Conservation (phyloP, 179 eudicot species). For the Actinidia chinensis region DNA sequence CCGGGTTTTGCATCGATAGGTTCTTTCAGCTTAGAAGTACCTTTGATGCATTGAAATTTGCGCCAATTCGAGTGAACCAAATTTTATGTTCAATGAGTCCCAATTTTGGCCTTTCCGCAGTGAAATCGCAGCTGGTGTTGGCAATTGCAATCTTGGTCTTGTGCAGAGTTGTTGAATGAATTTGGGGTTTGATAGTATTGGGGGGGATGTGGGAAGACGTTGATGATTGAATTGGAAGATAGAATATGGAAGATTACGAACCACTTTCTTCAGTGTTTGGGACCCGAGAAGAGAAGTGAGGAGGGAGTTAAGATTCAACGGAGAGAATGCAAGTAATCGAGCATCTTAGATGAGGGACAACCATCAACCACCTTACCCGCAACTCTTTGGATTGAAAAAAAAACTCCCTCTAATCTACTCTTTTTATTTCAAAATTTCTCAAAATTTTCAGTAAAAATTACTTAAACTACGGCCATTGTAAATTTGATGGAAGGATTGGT, state of each 20-base stretch:
- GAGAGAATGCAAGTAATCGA: too few species aligned
- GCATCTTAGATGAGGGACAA: background rate
- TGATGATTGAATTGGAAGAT: constrained; percentile 4
- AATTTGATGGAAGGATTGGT: too few species aligned
- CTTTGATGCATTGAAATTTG: constrained; percentile 34
- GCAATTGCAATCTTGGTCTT: constrained; percentile 23
- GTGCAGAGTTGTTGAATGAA: constrained; percentile 1
- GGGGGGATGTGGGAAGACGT: background rate
- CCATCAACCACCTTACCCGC: background rate
- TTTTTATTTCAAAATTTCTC: too few species aligned
- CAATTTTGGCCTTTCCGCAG: constrained; percentile 60
- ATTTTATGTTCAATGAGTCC: constrained; percentile 47
- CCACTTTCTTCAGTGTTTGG: constrained; percentile 2
- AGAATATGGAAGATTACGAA: constrained; percentile 2
- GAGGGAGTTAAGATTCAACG: too few species aligned
- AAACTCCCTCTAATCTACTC: too few species aligned
- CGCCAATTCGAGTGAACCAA: constrained; percentile 33
- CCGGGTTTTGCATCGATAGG: constrained; percentile 59
- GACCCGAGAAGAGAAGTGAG: background rate
- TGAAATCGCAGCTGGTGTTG: constrained; percentile 48
- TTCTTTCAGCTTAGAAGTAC: constrained; percentile 68
- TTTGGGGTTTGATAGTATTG: background rate
- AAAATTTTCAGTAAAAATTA: background rate
- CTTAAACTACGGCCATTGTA: too few species aligned
- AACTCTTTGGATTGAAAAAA: too few species aligned